These are phyloP conservation scores for Podila minutissima DNA, from an alignment of 192 early-diverging fungal species.

Conservation along the genomic window DNA sequence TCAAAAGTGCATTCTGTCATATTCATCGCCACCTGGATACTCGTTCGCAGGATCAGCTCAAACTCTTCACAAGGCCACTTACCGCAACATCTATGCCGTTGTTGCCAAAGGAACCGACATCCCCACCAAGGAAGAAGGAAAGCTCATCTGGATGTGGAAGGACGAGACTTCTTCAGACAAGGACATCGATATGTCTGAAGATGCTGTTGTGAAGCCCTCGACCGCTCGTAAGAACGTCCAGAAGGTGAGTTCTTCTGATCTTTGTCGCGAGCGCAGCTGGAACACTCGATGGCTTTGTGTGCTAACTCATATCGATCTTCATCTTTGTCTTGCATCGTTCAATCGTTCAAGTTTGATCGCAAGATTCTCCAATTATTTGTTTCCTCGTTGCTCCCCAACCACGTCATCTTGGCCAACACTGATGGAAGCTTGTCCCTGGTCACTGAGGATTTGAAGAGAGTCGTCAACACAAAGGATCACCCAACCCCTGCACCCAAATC, in stretches of 20 bases:
- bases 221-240: slow-evolving; percentile 18
- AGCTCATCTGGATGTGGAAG: slow-evolving; percentile 62
- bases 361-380: slow-evolving; percentile 56
- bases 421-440: slow-evolving; percentile 55
- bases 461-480: slow-evolving; percentile 50
- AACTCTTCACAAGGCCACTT: slow-evolving; percentile 28
- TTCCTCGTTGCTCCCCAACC: slow-evolving; percentile 51
- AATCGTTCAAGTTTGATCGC: slow-evolving; percentile 50
- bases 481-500: neutral
- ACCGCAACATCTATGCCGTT: slow-evolving; percentile 55
- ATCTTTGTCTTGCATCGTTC: neutral
- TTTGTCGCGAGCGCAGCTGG: neutral
- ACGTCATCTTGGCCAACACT: slow-evolving; percentile 54
- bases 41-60: slow-evolving; percentile 56
- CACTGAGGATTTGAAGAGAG: slow-evolving; percentile 54
- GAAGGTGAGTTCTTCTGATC: slow-evolving; percentile 13
- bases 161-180: slow-evolving; percentile 32
- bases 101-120: slow-evolving; percentile 61
- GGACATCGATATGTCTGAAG: slow-evolving; percentile 17
- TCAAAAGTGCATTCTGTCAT: slow-evolving; percentile 62
- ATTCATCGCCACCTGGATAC: slow-evolving; percentile 60
- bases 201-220: slow-evolving; percentile 40
- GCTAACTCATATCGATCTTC: neutral
- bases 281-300: neutral
- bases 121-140: slow-evolving; percentile 55